Conservation (phyloP, 495 filamentous ascomycete genomes). For the Podospora pseudopauciseta region DNA sequence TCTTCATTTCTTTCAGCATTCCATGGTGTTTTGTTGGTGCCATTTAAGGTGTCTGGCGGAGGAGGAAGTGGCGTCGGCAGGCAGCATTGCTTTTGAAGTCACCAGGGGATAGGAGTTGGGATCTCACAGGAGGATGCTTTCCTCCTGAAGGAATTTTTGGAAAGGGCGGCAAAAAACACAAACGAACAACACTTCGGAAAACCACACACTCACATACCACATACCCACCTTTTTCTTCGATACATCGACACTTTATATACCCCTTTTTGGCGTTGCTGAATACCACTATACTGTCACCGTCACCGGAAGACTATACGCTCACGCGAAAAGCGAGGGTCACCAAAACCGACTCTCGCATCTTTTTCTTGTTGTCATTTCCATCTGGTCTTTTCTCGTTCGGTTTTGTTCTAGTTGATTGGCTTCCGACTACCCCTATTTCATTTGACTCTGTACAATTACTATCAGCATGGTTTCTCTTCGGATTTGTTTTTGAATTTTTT, state of each 20-base stretch:
- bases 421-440: neutral
- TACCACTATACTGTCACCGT: constrained; percentile 24
- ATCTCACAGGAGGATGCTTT: neutral
- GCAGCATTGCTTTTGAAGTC: neutral
- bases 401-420: constrained; percentile 3
- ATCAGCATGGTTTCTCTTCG: neutral
- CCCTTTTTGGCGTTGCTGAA: constrained; percentile 20
- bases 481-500: neutral
- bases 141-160: neutral
- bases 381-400: neutral
- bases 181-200: neutral
- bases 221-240: constrained; percentile 13
- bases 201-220: constrained; percentile 14
- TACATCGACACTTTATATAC: constrained; percentile 24
- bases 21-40: neutral
- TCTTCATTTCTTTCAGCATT: neutral
- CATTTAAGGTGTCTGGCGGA: neutral
- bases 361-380: constrained; percentile 6
- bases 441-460: neutral
- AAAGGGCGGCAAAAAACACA: neutral
- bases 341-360: constrained; percentile 12
- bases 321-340: constrained; percentile 28
- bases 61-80: neutral
- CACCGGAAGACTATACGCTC: constrained; percentile 40
- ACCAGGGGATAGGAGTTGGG: neutral